Conservation (phyloP, 805 yeast species). For the Sungouiozyma intestinalis region DNA sequence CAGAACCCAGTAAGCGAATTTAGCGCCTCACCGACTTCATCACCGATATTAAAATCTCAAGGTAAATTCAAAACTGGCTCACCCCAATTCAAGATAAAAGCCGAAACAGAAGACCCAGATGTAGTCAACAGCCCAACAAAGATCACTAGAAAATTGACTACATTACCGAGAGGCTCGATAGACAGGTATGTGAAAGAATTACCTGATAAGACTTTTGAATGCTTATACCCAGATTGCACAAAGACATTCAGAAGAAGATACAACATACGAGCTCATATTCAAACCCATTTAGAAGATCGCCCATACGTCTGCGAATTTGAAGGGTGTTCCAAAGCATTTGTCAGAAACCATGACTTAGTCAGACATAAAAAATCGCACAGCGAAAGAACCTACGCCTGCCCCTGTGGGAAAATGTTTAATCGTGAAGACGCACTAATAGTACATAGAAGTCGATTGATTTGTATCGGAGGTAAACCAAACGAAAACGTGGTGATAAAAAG, state of each 20-base stretch:
- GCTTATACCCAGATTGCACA: constrained; percentile 69
- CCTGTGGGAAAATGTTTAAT: constrained; percentile 90
- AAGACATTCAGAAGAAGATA: constrained; percentile 81
- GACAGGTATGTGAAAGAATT: constrained; percentile 80
- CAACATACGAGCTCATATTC: constrained; percentile 90
- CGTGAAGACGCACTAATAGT: constrained; percentile 81
- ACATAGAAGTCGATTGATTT: constrained; percentile 70
- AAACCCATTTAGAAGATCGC: constrained; percentile 89
- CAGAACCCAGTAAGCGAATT: constrained; percentile 28
- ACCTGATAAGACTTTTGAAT: constrained; percentile 60
- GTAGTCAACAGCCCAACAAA: constrained; percentile 14
- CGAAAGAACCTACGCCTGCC: constrained; percentile 62
- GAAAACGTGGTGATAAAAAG: constrained; percentile 21
- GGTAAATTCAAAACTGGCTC: constrained; percentile 15
- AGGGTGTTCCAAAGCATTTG: constrained; percentile 75
- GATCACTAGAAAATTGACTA: constrained; percentile 24
- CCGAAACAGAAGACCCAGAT: background rate
- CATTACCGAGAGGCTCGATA: constrained; percentile 79
- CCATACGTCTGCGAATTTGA: constrained; percentile 67
- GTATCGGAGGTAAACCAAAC: constrained; percentile 52
- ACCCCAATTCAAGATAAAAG: constrained; percentile 11
- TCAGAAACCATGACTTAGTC: constrained; percentile 87
- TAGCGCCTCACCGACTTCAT: constrained; percentile 31
- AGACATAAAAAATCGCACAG: constrained; percentile 84
- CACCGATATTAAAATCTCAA: constrained; percentile 35